Base-by-base conservation (phyloP, 2,329 filamentous ascomycete species). In the Claviceps quebecensis region DNA sequence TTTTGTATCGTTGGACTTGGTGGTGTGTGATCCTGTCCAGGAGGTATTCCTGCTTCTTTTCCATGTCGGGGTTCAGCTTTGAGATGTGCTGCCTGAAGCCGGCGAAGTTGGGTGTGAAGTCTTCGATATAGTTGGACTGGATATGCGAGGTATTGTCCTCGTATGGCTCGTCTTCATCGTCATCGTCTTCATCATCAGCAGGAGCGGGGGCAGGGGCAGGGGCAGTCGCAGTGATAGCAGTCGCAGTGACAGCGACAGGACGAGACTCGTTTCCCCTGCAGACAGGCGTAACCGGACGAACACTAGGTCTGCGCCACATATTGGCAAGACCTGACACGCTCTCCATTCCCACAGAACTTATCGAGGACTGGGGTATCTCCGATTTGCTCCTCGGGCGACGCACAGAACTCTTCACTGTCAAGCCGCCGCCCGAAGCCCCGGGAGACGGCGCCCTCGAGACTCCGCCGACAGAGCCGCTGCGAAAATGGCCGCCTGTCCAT, bases 21-120 rank as follows among this genome's bases (percentile, higher is more conserved):
- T 95, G 88, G 56, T 87, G 78, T 0, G 86, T 86, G 57, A 95
- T 85, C 45, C 89, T 82, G 34, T 93, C 85, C 14, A 91, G 78
- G 56, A 96, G 73, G 65, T 81, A 83, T 36, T 60, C 68, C 58
- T 77, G 74, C 4, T 61, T 74, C 8, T 74, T 72, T 8, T 56
- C 71, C 52, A 95, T 71, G 11, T 74, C 70, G n/a, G 87, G 87
- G 60, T 94, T 94, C 44, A 94, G 69, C 53, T 78, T 75, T 45
- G 81, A 69, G 17, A 91, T 77, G 60, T 95, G 85, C 23, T 79
- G 74, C 57, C 80, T 81, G 67, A 95, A 95, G 0, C 89, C 89
- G 54, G 82, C 77, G 23, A 83, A 69, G 17, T 80, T 89, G 1
- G 89, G 86, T 9, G 81, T 75, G 54, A 91, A 84, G 9, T 77